Conservation (phyloP, 306 rosid species). For the Acacia melanoxylon region DNA sequence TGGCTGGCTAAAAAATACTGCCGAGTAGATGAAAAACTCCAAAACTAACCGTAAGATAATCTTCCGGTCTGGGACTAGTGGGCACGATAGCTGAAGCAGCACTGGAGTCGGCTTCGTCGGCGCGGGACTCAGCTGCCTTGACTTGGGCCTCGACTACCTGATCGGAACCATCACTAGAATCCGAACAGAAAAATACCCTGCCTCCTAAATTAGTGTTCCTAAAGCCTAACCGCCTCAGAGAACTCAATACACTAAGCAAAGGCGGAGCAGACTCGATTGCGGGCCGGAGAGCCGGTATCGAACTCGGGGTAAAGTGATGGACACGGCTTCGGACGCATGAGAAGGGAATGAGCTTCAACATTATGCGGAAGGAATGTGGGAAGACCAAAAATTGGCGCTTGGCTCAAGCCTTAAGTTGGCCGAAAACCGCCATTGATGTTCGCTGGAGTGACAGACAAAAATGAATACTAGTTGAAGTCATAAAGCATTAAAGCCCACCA, state of each 20-base stretch:
- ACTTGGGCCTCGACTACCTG: constrained; percentile 52
- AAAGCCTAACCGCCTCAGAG: constrained; percentile 44
- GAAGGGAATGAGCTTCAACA: constrained; percentile 81
- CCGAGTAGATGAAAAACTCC: constrained; percentile 10
- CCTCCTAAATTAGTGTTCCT: constrained; percentile 39
- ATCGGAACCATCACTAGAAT: constrained; percentile 64
- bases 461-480: background rate
- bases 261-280: constrained; percentile 48
- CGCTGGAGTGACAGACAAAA: background rate
- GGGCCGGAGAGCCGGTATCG: constrained; percentile 44
- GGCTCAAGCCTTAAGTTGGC: constrained; percentile 20
- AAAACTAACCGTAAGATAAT: constrained; percentile 82
- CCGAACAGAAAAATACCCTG: constrained; percentile 79
- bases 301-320: constrained; percentile 44
- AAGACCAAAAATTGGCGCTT: constrained; percentile 16
- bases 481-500: constrained; percentile 60
- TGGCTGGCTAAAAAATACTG: background rate
- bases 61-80: constrained; percentile 88
- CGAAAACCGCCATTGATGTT: constrained; percentile 53
- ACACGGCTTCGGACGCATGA: constrained; percentile 42
- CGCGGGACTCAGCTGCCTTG: constrained; percentile 51
- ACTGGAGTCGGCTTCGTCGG: constrained; percentile 50
- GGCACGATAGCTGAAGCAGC: constrained; percentile 80
- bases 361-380: constrained; percentile 21
- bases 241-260: constrained; percentile 46